Evolutionary conservation across 495 filamentous ascomycete species (phyloP).

Genomic region (Trichocladium antarcticum): DNA sequence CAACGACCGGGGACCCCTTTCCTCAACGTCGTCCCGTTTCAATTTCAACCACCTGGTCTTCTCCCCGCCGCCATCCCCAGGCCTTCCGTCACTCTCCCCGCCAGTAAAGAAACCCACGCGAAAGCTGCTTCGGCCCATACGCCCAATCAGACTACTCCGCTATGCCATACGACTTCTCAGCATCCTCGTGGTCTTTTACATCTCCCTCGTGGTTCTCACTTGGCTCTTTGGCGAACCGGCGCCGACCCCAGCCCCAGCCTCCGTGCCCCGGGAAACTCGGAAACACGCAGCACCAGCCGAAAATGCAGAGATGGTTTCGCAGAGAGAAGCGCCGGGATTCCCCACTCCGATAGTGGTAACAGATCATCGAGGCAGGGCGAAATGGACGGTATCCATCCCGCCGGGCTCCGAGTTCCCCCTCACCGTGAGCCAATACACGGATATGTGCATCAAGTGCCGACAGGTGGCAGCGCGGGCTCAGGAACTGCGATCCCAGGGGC

Average conservation of each 20-base stretch:
- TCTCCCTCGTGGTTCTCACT: conserved; percentile 16
- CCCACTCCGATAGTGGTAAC: conserved; percentile 50
- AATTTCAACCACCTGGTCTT: conserved; percentile 53
- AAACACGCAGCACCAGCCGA: conserved; percentile 21
- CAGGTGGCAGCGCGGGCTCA: conserved; percentile 42
- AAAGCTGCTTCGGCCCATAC: conserved; percentile 21
- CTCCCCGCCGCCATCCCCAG: conserved; percentile 52
- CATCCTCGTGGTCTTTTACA: conserved; percentile 30
- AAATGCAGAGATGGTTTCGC: conserved; percentile 38
- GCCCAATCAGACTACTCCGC: conserved; percentile 40
- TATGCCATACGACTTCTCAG: conserved; percentile 34
- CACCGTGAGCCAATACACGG: conserved; percentile 44
- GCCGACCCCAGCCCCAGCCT: conserved; percentile 11
- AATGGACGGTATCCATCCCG: conserved; percentile 65
- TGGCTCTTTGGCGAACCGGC: conserved; percentile 14
- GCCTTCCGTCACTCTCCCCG: conserved; percentile 52
- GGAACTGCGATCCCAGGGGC: conserved; percentile 33
- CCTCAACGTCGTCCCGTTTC: conserved; percentile 46
- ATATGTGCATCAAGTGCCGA: conserved; percentile 49
- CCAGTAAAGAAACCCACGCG: conserved; percentile 43
- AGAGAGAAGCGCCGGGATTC: conserved; percentile 40
- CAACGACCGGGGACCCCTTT: conserved; percentile 38
- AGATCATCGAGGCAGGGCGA: conserved; percentile 44
- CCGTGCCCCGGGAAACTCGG: conserved; percentile 5
- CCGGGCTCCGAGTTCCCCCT: conserved; percentile 46